Conservation (phyloP, 108 stramenopile species). For the Pseudonitzschia delicatissima region DNA sequence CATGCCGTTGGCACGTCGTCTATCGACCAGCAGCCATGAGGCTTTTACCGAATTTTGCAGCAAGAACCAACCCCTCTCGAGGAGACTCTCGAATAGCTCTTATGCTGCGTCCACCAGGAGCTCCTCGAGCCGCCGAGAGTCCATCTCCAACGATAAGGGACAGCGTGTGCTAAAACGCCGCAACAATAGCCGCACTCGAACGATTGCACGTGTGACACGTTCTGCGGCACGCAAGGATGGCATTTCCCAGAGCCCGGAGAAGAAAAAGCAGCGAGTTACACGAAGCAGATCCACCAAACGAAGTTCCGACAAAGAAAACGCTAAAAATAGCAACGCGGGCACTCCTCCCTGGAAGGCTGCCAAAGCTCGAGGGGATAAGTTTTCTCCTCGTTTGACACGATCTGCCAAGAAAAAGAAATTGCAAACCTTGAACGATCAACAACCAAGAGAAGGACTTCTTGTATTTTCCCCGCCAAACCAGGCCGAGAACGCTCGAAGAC, state of each 20-base stretch:
- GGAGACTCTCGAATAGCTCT: not conserved
- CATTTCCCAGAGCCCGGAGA: not conserved
- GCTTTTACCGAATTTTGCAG: constrained; percentile 8
- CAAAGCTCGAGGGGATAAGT: constrained; percentile 38
- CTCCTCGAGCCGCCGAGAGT: constrained; percentile 1
- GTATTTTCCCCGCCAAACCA: constrained; percentile 51
- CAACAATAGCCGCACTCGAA: not conserved
- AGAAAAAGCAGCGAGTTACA: not conserved
- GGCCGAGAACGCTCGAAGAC: constrained; percentile 31
- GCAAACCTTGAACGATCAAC: not conserved
- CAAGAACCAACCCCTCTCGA: constrained; percentile 10
- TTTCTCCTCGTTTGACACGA: constrained; percentile 50
- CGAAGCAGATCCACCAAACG: not conserved
- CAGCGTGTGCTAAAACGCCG: constrained; percentile 14
- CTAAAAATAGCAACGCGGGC: constrained; percentile 6
- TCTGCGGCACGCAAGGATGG: not conserved
- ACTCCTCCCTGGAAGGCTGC: constrained; percentile 21
- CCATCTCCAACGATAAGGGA: not conserved
- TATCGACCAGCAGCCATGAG: constrained; percentile 16
- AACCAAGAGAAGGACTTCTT: constrained; percentile 13
- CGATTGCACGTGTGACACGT: not conserved
- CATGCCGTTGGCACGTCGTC: constrained; percentile 9
- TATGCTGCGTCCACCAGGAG: not conserved
- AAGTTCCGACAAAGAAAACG: constrained; percentile 4
- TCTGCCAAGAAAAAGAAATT: constrained; percentile 37